These are phyloP conservation scores for Sphagnum tenellum DNA, from an alignment of 225 moss, liverwort and hornwort genomes.

Conservation along the genomic window DNA sequence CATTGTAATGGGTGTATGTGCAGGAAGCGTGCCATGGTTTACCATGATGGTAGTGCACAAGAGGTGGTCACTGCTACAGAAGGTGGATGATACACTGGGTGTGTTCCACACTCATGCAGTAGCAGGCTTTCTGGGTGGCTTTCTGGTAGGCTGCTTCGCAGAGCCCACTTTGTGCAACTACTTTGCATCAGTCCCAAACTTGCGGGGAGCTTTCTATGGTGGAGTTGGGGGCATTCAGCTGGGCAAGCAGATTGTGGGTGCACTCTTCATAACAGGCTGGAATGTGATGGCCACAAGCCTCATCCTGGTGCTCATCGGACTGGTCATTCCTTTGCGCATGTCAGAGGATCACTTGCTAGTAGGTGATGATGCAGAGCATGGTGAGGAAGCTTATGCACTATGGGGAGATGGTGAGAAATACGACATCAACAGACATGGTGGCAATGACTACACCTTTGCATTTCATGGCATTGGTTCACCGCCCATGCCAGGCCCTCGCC, in stretches of 20 bases:
- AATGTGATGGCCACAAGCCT: slow-evolving; percentile 36
- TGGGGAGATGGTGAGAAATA: slow-evolving; percentile 52
- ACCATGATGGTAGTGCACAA: slow-evolving; percentile 57
- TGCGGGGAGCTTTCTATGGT: slow-evolving; percentile 37
- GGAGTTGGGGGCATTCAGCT: slow-evolving; percentile 22
- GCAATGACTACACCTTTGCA: slow-evolving; percentile 14
- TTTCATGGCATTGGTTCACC: slow-evolving; percentile 9
- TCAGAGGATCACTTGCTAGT: slow-evolving; percentile 15
- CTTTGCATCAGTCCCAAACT: slow-evolving; percentile 22
- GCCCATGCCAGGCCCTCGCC: slow-evolving; percentile 11
- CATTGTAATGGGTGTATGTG: slow-evolving; percentile 28
- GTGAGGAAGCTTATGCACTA: slow-evolving; percentile 42
- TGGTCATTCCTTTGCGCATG: slow-evolving; percentile 26
- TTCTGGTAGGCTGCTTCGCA: slow-evolving; percentile 31
- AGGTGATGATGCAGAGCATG: slow-evolving; percentile 40
- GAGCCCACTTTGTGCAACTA: slow-evolving; percentile 35
- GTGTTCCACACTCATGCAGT: slow-evolving; percentile 50
- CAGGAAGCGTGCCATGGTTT: slow-evolving; percentile 44
- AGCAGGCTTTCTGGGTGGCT: slow-evolving; percentile 27
- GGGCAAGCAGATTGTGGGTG: slow-evolving; percentile 33
- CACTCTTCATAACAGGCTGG: slow-evolving; percentile 34
- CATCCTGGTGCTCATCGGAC: slow-evolving; percentile 17
- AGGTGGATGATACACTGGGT: slow-evolving; percentile 37
- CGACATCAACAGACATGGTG: slow-evolving; percentile 35
- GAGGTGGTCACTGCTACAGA: slow-evolving; percentile 27